Evolutionary conservation across 306 rosid species (phyloP).

Genomic region (Luffa aegyptiaca): DNA sequence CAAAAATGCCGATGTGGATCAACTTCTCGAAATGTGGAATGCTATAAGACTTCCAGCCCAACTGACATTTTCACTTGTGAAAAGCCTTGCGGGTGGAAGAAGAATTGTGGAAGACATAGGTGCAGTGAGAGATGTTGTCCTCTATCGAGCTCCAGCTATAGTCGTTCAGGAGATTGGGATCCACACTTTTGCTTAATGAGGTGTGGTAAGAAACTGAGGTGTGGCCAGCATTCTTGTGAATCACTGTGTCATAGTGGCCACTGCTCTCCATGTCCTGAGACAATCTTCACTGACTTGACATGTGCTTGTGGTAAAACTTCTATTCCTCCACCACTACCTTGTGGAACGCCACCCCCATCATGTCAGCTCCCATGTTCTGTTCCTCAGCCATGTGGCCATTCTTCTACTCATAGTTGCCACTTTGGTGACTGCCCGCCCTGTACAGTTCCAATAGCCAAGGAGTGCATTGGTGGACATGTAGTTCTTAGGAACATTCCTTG

Average conservation of each 20-base stretch:
- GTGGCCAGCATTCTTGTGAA: constrained; percentile 84
- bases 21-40: constrained; percentile 60
- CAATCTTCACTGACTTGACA: constrained; percentile 75
- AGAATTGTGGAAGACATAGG: constrained; percentile 90
- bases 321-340: constrained; percentile 80
- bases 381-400: constrained; percentile 87
- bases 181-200: constrained; percentile 78
- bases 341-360: constrained; percentile 77
- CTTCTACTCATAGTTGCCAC: constrained; percentile 87
- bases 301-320: constrained; percentile 87
- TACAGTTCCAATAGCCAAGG: constrained; percentile 87
- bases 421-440: constrained; percentile 95
- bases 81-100: constrained; percentile 74
- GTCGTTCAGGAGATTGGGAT: constrained; percentile 50
- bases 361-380: constrained; percentile 80
- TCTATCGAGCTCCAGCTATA: constrained; percentile 35
- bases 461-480: constrained; percentile 87
- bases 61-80: constrained; percentile 56
- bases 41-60: constrained; percentile 44
- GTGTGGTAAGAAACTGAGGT: constrained; percentile 79
- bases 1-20: constrained; percentile 82
- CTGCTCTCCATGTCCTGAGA: constrained; percentile 88
- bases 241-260: constrained; percentile 89
- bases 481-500: constrained; percentile 91
- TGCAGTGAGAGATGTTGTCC: constrained; percentile 88